phyloP scores from a whole-genome alignment of 176 grass and related monocot species.

The Avena insularis region DNA sequence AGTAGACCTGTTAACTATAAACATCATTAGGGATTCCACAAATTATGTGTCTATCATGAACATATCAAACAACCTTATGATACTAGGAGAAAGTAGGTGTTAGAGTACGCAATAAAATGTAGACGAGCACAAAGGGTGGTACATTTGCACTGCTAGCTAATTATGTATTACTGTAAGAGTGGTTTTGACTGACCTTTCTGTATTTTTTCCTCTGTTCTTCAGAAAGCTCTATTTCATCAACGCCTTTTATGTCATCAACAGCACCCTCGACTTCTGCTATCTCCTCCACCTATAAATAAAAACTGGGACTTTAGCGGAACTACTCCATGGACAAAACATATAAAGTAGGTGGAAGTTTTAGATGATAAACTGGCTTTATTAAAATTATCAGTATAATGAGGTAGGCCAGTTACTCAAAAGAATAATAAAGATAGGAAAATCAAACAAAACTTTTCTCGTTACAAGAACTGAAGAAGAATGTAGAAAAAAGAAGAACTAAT shows the following conservation, averaged over 20 bases:
- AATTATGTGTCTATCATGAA: not conserved
- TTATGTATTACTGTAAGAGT: constrained; percentile 20
- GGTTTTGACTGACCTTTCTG: constrained; percentile 68
- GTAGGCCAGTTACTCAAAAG: not conserved
- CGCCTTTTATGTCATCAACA: constrained; percentile 62
- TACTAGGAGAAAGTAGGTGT: not conserved
- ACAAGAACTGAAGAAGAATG: constrained; percentile 1
- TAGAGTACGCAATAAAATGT: not conserved
- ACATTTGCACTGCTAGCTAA: constrained; percentile 28
- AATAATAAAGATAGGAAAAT: constrained; percentile 15
- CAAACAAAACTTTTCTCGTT: not conserved
- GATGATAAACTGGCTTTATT: not conserved
- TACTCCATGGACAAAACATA: not conserved
- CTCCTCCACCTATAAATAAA: constrained; percentile 80
- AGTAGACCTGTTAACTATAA: constrained; percentile 6
- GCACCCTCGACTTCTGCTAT: constrained; percentile 83
- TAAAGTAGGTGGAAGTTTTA: constrained; percentile 14
- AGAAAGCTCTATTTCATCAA: constrained; percentile 86
- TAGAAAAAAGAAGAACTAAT: not conserved
- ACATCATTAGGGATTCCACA: not conserved
- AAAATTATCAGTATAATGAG: constrained; percentile 11
- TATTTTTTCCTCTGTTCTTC: constrained; percentile 94
- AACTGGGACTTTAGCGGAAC: constrained; percentile 39
- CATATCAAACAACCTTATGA: constrained; percentile 30
- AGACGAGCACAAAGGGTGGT: not conserved